A percentile compares a stretch with the other conserved stretches of the same genome.
These are phyloP conservation scores for Quercus bicolor DNA, from an alignment of 306 rosid genomes.

Conservation along the genomic window DNA sequence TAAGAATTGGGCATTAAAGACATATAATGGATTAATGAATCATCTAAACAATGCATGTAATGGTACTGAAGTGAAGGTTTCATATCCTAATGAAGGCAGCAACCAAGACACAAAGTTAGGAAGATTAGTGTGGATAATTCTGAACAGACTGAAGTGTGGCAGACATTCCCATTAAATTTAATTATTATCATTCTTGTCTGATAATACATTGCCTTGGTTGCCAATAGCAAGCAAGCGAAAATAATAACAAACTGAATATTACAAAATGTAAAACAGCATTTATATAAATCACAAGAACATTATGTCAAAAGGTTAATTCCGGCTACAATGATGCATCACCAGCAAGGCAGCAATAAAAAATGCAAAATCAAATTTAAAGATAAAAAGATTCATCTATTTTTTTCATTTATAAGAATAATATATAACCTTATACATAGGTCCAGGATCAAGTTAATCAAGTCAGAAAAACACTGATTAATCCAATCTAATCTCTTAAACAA, in stretches of 20 bases:
- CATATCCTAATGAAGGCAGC: not conserved
- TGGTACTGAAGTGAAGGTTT: not conserved
- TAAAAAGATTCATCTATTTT: not conserved
- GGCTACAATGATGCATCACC: not conserved
- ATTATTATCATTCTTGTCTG: not conserved
- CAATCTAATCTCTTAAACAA: not conserved
- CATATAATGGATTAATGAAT: not conserved
- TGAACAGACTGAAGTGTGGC: not conserved
- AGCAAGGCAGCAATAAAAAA: not conserved
- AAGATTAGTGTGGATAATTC: not conserved
- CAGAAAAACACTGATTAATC: not conserved
- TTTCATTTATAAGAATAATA: not conserved
- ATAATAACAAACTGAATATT: not conserved
- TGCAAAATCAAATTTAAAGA: not conserved
- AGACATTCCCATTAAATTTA: slow-evolving; percentile 11
- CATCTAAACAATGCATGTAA: slow-evolving; percentile 1
- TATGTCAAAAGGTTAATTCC: not conserved
- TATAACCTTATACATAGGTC: not conserved
- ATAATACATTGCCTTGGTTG: not conserved
- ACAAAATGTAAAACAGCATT: not conserved
- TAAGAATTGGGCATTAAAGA: slow-evolving; percentile 2
- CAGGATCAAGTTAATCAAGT: not conserved
- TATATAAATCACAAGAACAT: not conserved
- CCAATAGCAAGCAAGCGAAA: not conserved
- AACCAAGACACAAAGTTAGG: not conserved